Evolutionary conservation across 192 early-diverging fungal genomes (phyloP).

Genomic region (Spizellomyces punctatus): DNA sequence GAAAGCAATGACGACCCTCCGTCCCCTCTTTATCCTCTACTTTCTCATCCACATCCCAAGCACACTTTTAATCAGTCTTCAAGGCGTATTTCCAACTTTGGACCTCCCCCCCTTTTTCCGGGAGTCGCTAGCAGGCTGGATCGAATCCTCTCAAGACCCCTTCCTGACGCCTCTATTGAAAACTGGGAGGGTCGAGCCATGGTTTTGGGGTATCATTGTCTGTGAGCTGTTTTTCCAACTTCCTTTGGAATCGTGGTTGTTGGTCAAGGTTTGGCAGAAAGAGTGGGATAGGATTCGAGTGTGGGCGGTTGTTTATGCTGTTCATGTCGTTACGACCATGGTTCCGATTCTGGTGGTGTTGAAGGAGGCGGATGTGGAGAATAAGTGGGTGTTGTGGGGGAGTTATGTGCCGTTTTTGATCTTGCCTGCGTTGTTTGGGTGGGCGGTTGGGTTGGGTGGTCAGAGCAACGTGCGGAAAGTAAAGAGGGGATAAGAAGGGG

Average conservation of each 20-base stretch:
- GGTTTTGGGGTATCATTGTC: background rate
- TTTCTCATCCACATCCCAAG: background rate
- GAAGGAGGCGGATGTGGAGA: background rate
- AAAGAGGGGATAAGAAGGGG: no score
- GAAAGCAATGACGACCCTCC: background rate
- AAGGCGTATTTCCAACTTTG: background rate
- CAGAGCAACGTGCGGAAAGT: no score
- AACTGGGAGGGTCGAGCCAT: background rate
- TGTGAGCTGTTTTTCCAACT: background rate
- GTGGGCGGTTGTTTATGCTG: background rate
- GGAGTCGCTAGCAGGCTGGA: background rate
- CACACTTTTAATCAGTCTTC: background rate
- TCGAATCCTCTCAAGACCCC: background rate
- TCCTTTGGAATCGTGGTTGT: background rate
- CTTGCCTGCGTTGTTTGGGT: background rate
- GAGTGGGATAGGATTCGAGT: background rate
- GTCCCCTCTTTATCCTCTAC: slow-evolving; percentile 2
- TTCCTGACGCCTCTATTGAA: background rate
- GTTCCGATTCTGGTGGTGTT: background rate
- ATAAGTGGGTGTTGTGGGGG: background rate
- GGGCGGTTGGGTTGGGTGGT: background rate
- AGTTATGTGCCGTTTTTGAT: background rate
- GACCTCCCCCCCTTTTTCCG: background rate
- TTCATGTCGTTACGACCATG: background rate
- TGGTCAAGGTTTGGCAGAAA: background rate